Percentiles rank a stretch among this genome's conserved stretches.
Evolutionary conservation across 1,139 yeast genomes (phyloP).

Genomic region (Kodamaea arcana): DNA sequence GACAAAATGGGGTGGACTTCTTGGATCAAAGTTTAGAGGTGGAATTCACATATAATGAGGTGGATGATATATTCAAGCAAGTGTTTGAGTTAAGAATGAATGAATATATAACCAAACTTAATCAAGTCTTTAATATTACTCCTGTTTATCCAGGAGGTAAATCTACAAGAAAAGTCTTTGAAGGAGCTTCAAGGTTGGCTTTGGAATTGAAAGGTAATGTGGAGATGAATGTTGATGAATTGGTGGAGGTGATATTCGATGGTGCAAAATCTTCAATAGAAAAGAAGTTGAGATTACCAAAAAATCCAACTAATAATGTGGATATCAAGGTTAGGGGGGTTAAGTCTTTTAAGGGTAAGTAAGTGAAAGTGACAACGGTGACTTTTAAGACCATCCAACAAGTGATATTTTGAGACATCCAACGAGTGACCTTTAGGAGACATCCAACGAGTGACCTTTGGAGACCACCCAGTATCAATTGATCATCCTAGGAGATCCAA

Average conservation of each 20-base stretch:
- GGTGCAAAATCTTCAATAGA: slow-evolving; percentile 30
- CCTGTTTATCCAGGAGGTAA: neutral
- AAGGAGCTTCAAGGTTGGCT: neutral
- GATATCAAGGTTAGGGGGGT: slow-evolving; percentile 45
- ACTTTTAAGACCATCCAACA: too few relatives aligned
- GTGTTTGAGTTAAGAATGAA: neutral
- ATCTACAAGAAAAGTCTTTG: neutral
- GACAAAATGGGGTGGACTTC: slow-evolving; percentile 1
- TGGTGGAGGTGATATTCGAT: slow-evolving; percentile 8
- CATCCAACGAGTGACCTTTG: too few relatives aligned
- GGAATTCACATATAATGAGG: neutral
- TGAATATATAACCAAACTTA: slow-evolving; percentile 1
- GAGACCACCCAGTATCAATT: too few relatives aligned
- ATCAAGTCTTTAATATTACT: slow-evolving; percentile 1
- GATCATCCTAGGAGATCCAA: too few relatives aligned
- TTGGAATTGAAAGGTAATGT: slow-evolving; percentile 2
- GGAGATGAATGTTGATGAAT: slow-evolving; percentile 7
- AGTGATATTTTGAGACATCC: too few relatives aligned
- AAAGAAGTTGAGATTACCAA: slow-evolving; percentile 16
- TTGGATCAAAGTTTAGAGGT: slow-evolving; percentile 1
- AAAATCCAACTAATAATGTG: slow-evolving; percentile 34
- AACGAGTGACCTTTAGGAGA: too few relatives aligned
- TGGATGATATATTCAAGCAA: slow-evolving; percentile 1
- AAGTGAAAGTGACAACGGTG: too few relatives aligned
- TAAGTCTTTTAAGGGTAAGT: slow-evolving; percentile 38